A percentile compares a stretch with the other conserved stretches of the same genome.
Conservation (phyloP, 495 filamentous ascomycete species). For the Penicillium longicatenatum region DNA sequence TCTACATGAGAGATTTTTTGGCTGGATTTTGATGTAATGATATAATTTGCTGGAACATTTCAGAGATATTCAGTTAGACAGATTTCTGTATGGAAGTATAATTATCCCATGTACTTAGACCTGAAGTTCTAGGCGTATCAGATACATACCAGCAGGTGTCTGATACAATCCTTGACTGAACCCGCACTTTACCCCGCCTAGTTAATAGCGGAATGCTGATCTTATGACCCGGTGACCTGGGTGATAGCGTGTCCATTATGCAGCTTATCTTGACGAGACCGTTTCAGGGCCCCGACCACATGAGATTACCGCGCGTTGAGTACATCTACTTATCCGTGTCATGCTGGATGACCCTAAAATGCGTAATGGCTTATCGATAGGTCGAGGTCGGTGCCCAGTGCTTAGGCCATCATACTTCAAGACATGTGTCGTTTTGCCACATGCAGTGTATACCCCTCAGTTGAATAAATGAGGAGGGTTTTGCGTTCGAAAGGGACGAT, state of each 20-base stretch:
- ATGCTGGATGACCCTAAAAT: background rate
- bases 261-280: conserved; percentile 3
- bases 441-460: background rate
- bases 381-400: background rate
- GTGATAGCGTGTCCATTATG: conserved; percentile 1
- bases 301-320: background rate
- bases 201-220: background rate
- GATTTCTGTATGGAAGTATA: too few species aligned
- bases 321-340: background rate
- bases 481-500: too few species aligned
- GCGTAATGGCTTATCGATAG: background rate
- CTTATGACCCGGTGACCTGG: background rate
- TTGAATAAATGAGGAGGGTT: background rate
- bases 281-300: background rate
- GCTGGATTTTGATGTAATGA: background rate
- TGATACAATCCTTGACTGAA: background rate
- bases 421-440: too few species aligned
- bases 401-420: background rate
- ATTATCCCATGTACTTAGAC: background rate
- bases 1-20: background rate
- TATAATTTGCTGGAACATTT: background rate
- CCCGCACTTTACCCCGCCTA: background rate
- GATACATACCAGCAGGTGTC: background rate
- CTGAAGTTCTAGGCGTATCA: background rate
- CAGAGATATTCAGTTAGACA: background rate